These are phyloP conservation scores for Neopestalotiopsis sp. DNA, from an alignment of 2,329 filamentous ascomycete genomes.

Conservation along the genomic window DNA sequence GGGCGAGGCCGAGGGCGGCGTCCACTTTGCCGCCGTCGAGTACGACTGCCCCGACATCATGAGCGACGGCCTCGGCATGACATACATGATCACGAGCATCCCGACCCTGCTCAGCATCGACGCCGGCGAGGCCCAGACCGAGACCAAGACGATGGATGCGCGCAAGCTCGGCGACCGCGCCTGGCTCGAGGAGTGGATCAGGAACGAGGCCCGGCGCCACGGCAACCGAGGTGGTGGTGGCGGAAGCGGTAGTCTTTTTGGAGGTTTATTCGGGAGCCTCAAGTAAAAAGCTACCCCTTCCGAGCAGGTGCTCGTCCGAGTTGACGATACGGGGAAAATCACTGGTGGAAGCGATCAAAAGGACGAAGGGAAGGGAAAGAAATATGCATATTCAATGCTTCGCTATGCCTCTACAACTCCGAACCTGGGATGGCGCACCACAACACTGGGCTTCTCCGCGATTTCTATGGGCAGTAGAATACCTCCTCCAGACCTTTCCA, in stretches of 20 bases:
- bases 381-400: not conserved
- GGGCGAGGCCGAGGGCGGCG: constrained; percentile 61
- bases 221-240: constrained; percentile 51
- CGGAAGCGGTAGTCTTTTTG: constrained; percentile 32
- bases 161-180: constrained; percentile 52
- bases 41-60: constrained; percentile 65
- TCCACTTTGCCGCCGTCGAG: constrained; percentile 60
- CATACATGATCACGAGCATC: constrained; percentile 63
- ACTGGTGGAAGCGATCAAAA: not conserved
- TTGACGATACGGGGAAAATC: not conserved
- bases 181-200: constrained; percentile 61
- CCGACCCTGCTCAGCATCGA: constrained; percentile 65
- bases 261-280: constrained; percentile 38
- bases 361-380: not conserved
- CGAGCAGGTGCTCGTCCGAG: not conserved
- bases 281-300: constrained; percentile 25
- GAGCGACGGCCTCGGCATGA: constrained; percentile 51
- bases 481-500: constrained; percentile 75
- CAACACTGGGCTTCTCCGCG: too few species aligned
- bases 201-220: constrained; percentile 53
- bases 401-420: not conserved
- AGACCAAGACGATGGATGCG: constrained; percentile 56
- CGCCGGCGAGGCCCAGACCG: constrained; percentile 55
- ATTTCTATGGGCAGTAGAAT: constrained; percentile 60
- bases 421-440: not conserved